Evolutionary conservation across 2,329 filamentous ascomycete genomes (phyloP).

Genomic region (Xylaria sp.): DNA sequence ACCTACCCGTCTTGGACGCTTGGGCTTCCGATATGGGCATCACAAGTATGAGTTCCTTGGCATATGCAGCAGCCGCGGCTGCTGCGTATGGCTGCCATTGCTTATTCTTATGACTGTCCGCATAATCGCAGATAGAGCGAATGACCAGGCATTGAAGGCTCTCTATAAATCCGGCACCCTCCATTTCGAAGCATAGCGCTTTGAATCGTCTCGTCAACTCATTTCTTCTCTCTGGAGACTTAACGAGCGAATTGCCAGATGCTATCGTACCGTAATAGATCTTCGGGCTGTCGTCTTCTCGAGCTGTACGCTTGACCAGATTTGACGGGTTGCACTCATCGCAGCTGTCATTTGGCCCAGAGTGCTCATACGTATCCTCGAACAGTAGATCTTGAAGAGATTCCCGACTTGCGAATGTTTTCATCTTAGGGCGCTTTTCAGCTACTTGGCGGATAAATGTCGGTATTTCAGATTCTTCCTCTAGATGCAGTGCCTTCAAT

Average conservation of each 20-base stretch:
- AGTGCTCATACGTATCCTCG: conserved; percentile 12
- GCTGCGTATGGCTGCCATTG: conserved; percentile 31
- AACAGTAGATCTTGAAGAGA: conserved; percentile 20
- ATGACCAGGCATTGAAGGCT: conserved; percentile 31
- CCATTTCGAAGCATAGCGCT: conserved; percentile 38
- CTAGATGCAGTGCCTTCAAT: not conserved
- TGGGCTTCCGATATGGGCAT: not conserved
- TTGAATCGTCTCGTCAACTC: conserved; percentile 2
- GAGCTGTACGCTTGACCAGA: not conserved
- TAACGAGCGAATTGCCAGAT: conserved; percentile 36
- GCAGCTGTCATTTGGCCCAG: not conserved
- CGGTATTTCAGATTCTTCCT: conserved; percentile 5
- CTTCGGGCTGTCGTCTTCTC: not conserved
- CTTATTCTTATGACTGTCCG: conserved; percentile 31
- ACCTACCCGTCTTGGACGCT: not conserved
- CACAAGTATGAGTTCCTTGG: not conserved
- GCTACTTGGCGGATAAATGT: not conserved
- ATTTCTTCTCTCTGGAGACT: conserved; percentile 22
- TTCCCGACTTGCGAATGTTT: not conserved
- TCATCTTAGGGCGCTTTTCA: not conserved
- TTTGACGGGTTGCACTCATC: conserved; percentile 10
- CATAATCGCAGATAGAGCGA: conserved; percentile 30
- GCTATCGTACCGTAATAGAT: conserved; percentile 39
- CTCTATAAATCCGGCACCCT: conserved; percentile 23
- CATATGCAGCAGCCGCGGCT: conserved; percentile 19